Conservation (phyloP, 2,329 filamentous ascomycete genomes). For the Cercospora sesami region DNA sequence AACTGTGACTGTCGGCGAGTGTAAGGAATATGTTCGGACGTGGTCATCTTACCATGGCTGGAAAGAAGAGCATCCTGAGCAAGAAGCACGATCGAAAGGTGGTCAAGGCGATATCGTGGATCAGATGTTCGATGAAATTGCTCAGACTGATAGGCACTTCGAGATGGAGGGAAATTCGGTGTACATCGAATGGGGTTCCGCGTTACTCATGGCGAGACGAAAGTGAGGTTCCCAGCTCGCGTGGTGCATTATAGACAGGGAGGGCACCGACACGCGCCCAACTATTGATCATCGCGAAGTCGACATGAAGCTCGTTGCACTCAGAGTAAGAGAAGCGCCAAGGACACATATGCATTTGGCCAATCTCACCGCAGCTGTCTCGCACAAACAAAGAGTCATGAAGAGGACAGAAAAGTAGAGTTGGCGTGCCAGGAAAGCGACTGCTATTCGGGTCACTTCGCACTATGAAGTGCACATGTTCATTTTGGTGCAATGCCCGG, state of each 20-base stretch:
- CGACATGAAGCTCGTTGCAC: not conserved
- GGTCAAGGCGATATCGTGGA: conserved; percentile 64
- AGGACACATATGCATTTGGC: not conserved
- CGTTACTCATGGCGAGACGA: conserved; percentile 58
- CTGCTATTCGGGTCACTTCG: not conserved
- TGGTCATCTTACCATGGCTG: conserved; percentile 62
- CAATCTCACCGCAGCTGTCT: not conserved
- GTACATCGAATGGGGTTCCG: conserved; percentile 62
- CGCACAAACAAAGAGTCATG: not conserved
- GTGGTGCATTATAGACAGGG: not conserved
- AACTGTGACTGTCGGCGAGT: conserved; percentile 56
- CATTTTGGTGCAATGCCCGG: too few species aligned
- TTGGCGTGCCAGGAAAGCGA: not conserved
- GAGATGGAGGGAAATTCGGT: conserved; percentile 52
- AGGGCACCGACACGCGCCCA: not conserved
- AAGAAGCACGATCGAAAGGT: conserved; percentile 53
- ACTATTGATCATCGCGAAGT: too few species aligned
- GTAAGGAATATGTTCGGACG: conserved; percentile 63
- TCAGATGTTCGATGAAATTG: conserved; percentile 60
- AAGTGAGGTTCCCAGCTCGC: conserved; percentile 15
- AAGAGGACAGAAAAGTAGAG: too few species aligned
- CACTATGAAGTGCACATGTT: too few species aligned
- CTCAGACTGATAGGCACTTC: conserved; percentile 55
- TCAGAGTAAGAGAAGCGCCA: not conserved
- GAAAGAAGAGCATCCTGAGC: conserved; percentile 56